Base-by-base conservation (phyloP, 2,329 filamentous ascomycete genomes). In the Chrysoporthe puriensis region DNA sequence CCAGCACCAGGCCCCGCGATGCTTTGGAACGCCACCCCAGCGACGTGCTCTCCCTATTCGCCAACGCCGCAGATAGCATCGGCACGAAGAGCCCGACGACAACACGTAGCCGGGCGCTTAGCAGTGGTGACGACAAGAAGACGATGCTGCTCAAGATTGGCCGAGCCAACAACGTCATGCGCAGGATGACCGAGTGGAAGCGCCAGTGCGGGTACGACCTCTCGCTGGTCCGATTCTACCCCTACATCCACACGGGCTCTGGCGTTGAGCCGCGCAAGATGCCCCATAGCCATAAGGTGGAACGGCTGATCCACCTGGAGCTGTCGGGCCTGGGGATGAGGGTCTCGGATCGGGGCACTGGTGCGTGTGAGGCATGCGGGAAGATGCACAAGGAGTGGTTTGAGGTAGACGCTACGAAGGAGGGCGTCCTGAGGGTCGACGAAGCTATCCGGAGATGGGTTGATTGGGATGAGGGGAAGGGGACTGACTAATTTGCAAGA, bases 331-430 rank as follows among this genome's bases (percentile, higher is more conserved):
- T 88, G 84, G 81, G 86, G 1, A 71, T 88, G 69, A 80, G 87
- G 69, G 76, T 84, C 73, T 78, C 80, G 66, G 79, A 88, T 77
- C 78, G 80, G 59, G 81, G 79, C 21, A 86, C 86, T 63, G 68
- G 66, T 9, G 56, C 62, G 21, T 99, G 96, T 74, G 83, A 84
- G 4, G 86, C 88, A 1, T 99, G 96, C 76, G 94, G 94, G 1
- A 90, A 89, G 74, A 90, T 93, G 73, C 96, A 99, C 78, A 84
- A 90, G 63, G 96, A 99, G 80, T 99, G 95, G 95, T 99, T 99
- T 77, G 92, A 96, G 79, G 89, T 97, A 1, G 88, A 92, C 6
- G 69, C 69, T 14, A 58, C 69, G 14, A 69, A 64, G 58, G 48
- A 67, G 1, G 69, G 69, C 26, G 66, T 70, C n/a, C 44, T 69